phyloP scores from a whole-genome alignment of 164 flowering plant species.

The Vitis rotundifolia region DNA sequence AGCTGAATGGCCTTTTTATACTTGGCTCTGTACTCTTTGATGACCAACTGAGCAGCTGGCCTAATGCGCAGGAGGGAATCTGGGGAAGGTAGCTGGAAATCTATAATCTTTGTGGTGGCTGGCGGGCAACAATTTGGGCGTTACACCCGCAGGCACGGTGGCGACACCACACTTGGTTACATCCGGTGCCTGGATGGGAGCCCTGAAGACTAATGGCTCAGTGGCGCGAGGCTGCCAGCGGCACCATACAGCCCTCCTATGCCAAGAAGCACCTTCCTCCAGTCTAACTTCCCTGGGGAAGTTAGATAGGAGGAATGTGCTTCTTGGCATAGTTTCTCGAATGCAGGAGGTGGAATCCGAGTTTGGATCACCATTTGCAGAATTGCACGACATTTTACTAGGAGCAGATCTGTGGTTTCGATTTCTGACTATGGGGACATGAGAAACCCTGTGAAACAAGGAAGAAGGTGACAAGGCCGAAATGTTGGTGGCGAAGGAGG shows the following conservation, averaged over 20 bases:
- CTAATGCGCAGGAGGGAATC: slow-evolving; percentile 41
- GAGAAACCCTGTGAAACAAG: not conserved
- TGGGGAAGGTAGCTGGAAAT: slow-evolving; percentile 44
- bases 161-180: slow-evolving; percentile 32
- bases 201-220: slow-evolving; percentile 24
- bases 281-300: slow-evolving; percentile 19
- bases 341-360: too few relatives aligned
- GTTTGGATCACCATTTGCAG: not conserved
- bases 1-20: slow-evolving; percentile 43
- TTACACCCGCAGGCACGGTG: slow-evolving; percentile 26
- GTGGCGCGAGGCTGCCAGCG: slow-evolving; percentile 2
- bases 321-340: too few relatives aligned
- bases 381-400: slow-evolving; percentile 2
- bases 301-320: too few relatives aligned
- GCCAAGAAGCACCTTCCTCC: slow-evolving; percentile 53
- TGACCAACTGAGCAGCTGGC: slow-evolving; percentile 55
- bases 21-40: slow-evolving; percentile 45
- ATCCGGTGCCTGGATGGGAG: slow-evolving; percentile 34
- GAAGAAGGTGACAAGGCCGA: slow-evolving; percentile 5
- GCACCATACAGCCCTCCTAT: slow-evolving; percentile 53
- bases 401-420: slow-evolving; percentile 10
- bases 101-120: slow-evolving; percentile 27
- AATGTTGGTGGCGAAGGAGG: slow-evolving; percentile 1
- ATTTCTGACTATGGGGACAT: slow-evolving; percentile 7
- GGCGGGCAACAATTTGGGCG: slow-evolving; percentile 64